Evolutionary conservation across 306 rosid species (phyloP).

Genomic region (Phaseolus lunatus): DNA sequence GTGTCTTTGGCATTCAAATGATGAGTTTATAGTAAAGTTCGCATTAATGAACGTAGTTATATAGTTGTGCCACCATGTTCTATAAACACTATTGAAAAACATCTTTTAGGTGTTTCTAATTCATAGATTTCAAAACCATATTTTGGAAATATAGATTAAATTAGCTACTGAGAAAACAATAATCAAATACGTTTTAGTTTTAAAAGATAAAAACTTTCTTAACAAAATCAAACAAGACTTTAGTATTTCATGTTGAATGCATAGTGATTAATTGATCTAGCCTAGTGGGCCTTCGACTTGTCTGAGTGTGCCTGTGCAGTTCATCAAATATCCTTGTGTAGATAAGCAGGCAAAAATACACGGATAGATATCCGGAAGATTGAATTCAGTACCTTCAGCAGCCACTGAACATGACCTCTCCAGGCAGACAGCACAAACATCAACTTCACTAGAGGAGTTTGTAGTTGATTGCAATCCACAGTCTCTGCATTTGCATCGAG

Average conservation of each 20-base stretch:
- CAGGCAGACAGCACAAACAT: slow-evolving; percentile 88
- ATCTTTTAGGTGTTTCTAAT: too few species aligned
- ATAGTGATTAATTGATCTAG: too few species aligned
- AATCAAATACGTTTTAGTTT: too few species aligned
- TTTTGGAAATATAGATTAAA: too few species aligned
- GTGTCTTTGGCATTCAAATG: neutral
- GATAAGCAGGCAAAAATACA: neutral
- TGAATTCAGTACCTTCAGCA: slow-evolving; percentile 73
- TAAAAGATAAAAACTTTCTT: too few species aligned
- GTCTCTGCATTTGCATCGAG: slow-evolving; percentile 63
- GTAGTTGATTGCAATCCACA: slow-evolving; percentile 73
- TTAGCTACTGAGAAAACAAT: too few species aligned
- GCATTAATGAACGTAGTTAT: neutral
- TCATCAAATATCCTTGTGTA: slow-evolving; percentile 27
- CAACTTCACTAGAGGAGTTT: slow-evolving; percentile 66
- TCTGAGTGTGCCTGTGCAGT: neutral
- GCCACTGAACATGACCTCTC: slow-evolving; percentile 92
- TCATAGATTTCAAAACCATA: too few species aligned
- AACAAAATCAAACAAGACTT: too few species aligned
- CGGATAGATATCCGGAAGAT: slow-evolving; percentile 26
- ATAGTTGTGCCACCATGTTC: too few species aligned
- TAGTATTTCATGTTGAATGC: too few species aligned
- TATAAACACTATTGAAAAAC: too few species aligned
- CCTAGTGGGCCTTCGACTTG: too few species aligned
- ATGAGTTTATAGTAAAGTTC: neutral